Evolutionary conservation across 306 rosid genomes (phyloP).

Genomic region (Crotalaria pallida): DNA sequence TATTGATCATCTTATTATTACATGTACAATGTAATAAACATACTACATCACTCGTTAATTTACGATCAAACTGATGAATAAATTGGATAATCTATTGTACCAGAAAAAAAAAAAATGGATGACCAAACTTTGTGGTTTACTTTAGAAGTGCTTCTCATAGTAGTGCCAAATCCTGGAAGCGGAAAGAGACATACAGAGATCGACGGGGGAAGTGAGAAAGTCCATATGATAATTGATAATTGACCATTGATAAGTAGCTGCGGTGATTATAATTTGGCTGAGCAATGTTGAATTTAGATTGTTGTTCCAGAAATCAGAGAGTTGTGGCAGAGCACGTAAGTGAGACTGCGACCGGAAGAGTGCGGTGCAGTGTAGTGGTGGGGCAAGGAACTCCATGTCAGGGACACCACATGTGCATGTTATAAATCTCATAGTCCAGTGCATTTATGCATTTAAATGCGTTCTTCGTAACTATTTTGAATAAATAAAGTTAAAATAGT

Average conservation of each 20-base stretch:
- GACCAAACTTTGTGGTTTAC: not conserved
- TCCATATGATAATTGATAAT: not conserved
- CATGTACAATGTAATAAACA: no score
- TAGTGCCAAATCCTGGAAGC: not conserved
- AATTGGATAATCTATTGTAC: no score
- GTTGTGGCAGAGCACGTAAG: not conserved
- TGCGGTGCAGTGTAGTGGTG: not conserved
- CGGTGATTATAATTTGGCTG: constrained; percentile 12
- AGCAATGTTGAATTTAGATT: not conserved
- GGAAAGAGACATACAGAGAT: not conserved
- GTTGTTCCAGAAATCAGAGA: not conserved
- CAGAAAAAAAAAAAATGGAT: not conserved
- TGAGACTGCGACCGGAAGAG: not conserved
- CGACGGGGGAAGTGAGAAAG: not conserved
- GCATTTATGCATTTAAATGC: constrained; percentile 8
- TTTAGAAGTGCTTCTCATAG: not conserved
- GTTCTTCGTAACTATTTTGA: no score
- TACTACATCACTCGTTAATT: no score
- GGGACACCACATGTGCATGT: constrained; percentile 21
- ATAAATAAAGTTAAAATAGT: no score
- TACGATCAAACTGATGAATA: no score
- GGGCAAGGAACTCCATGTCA: not conserved
- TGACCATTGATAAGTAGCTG: constrained; percentile 18
- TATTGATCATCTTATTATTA: no score
- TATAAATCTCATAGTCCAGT: not conserved